A percentile compares a stretch with the other conserved stretches of the same genome.
Conservation (phyloP, 345 rosid genomes). For the Conringia planisiliqua region DNA sequence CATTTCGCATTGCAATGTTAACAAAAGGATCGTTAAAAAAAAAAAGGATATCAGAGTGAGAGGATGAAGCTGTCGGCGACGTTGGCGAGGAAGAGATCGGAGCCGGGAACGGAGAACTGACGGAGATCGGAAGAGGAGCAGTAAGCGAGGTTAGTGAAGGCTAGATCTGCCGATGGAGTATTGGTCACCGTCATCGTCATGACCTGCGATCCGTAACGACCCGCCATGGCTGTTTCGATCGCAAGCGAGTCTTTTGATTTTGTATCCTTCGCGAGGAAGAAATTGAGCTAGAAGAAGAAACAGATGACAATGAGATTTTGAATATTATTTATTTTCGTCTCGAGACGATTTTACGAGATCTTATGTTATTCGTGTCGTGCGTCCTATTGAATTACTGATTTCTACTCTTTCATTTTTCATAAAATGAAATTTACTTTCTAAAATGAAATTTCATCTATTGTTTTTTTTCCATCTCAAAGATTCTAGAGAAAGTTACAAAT, state of each 20-base stretch:
- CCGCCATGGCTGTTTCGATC: slow-evolving; percentile 50
- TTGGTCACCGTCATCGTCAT: slow-evolving; percentile 62
- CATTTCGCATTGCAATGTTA: neutral
- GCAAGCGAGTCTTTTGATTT: neutral
- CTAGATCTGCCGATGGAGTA: slow-evolving; percentile 81
- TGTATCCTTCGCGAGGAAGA: slow-evolving; percentile 24
- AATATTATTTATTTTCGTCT: neutral
- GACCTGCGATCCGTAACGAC: slow-evolving; percentile 49
- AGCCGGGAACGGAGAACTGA: slow-evolving; percentile 72
- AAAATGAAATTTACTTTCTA: too few species aligned
- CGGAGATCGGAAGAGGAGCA: slow-evolving; percentile 85
- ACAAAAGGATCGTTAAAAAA: neutral
- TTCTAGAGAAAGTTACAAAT: too few species aligned
- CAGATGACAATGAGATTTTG: neutral
- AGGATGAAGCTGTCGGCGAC: slow-evolving; percentile 58
- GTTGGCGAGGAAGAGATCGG: slow-evolving; percentile 66
- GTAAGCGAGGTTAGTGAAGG: slow-evolving; percentile 80
- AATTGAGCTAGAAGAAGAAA: neutral
- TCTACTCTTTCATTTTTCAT: too few species aligned
- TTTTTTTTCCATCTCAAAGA: too few species aligned
- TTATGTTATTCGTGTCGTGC: neutral
- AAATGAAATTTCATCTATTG: too few species aligned
- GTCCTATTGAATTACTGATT: too few species aligned
- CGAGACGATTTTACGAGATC: neutral
- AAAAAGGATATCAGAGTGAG: slow-evolving; percentile 80